Evolutionary conservation across 345 rosid genomes (phyloP), one percentile per base, ranked within the genome.

Genomic region (Eucalyptus erythrocorys): DNA sequence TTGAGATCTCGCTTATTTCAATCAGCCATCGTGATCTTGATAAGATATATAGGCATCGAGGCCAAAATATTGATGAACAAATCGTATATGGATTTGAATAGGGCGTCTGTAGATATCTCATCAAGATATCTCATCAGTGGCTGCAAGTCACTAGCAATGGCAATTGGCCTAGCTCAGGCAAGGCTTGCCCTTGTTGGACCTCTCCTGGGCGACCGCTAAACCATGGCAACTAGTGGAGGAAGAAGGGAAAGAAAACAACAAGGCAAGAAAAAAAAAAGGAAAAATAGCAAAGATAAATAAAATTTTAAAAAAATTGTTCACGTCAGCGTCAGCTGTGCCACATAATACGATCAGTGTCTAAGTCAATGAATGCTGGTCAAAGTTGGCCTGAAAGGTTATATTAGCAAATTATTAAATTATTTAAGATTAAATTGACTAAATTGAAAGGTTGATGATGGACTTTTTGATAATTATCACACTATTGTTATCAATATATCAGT

Each of bases 261-360:
- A 59, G 26, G 10, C 19, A 59, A 27, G 16, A 59, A 59, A 27
- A 13, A 1, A 5, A 59, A 12, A 13, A 27, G 14, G 30, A 57
- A 57, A 57, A 10, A 57, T 50, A 57, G 6, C 13, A 24, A 57
- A 57, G 30, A 61, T 30, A 2, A 2, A 27, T 30, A 30, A 61
- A 30, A 30, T 27, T 61, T 61, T 3, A 27, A 12, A 59, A 6
- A 27, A 12, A 27, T 26, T 59, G 16, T 9, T 27, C 30, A 57
- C 3, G 1, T 26, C 6, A 24, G 6, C 7, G 13, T 24, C 3
- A 5, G 0, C 1, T 5, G 3, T 26, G 64, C 4, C 16, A 61
- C 7, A 13, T 61, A 6, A 5, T 34, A n/a, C 3, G 11, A 15
- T 1, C 1, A 7, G 2, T 9, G 1, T n/a, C 10, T 19, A 66